Evolutionary conservation across 129 eudicot species (phyloP).

Genomic region (Heracleum sosnowskyi): DNA sequence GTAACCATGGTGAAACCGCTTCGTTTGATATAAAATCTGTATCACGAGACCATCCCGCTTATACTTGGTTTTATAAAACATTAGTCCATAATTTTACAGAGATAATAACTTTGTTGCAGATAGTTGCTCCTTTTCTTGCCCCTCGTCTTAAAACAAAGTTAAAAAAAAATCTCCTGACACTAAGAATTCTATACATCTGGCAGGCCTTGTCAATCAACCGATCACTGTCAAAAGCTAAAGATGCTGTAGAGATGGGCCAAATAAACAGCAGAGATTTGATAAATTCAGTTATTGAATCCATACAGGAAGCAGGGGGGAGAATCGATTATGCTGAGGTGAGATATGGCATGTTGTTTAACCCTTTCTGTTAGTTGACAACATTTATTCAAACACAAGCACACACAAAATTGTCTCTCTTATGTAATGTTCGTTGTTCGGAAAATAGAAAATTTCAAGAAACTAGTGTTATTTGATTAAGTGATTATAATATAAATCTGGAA

Average conservation of each 20-base stretch:
- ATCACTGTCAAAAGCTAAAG: slow-evolving; percentile 63
- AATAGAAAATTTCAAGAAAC: background rate
- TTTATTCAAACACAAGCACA: background rate
- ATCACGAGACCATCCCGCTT: background rate
- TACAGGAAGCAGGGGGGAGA: slow-evolving; percentile 70
- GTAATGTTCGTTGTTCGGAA: background rate
- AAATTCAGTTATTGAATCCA: slow-evolving; percentile 37
- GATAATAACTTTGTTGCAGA: background rate
- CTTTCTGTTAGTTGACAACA: background rate
- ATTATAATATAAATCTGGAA: background rate
- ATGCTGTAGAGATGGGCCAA: slow-evolving; percentile 49
- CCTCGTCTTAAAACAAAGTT: too few relatives aligned
- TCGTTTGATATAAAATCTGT: background rate
- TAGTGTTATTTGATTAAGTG: background rate
- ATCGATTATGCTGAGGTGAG: slow-evolving; percentile 89
- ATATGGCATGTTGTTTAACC: background rate
- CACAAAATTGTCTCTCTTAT: background rate
- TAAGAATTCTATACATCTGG: background rate
- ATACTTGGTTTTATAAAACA: background rate
- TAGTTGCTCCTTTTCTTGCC: background rate
- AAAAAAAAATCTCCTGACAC: background rate
- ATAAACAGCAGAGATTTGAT: slow-evolving; percentile 42
- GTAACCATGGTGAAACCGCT: background rate
- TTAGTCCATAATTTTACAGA: background rate
- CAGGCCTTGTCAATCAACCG: slow-evolving; percentile 84